phyloP scores from a whole-genome alignment of 2,329 filamentous ascomycete species.

The Ascochyta rabiei region DNA sequence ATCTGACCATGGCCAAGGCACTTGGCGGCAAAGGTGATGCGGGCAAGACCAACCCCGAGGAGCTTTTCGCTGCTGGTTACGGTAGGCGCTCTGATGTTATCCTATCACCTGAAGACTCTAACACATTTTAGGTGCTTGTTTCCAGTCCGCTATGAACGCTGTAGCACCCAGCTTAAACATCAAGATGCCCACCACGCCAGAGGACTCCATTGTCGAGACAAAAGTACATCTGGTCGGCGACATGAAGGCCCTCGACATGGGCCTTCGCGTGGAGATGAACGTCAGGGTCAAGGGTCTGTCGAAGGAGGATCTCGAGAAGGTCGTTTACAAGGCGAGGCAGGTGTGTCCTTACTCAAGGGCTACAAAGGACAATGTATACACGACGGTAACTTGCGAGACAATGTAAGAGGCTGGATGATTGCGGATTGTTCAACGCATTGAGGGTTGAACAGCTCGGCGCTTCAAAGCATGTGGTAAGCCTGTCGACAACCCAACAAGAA shows the following conservation, averaged over 20 bases:
- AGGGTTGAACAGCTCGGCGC: not conserved
- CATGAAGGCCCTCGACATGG: conserved; percentile 54
- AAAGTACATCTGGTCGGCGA: conserved; percentile 55
- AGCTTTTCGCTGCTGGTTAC: conserved; percentile 57
- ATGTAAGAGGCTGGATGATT: conserved; percentile 19
- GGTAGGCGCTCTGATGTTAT: conserved; percentile 26
- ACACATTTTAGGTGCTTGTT: conserved; percentile 44
- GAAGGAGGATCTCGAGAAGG: conserved; percentile 44
- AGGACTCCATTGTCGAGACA: conserved; percentile 50
- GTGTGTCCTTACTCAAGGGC: conserved; percentile 46
- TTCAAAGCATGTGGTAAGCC: not conserved
- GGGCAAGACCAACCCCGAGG: conserved; percentile 54
- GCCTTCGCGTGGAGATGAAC: conserved; percentile 53
- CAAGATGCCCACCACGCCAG: conserved; percentile 48
- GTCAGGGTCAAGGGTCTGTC: conserved; percentile 44
- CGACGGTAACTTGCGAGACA: conserved; percentile 27
- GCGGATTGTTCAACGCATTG: not conserved
- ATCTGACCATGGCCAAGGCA: conserved; percentile 53
- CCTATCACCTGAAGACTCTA: not conserved
- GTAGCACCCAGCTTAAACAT: conserved; percentile 50
- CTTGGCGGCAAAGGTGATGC: conserved; percentile 51
- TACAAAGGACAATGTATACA: conserved; percentile 43
- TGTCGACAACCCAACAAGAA: too few species aligned
- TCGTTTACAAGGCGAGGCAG: conserved; percentile 43
- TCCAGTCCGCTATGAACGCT: conserved; percentile 56